phyloP scores from a whole-genome alignment of 208 protist genomes.

The Angomonas deanei region DNA sequence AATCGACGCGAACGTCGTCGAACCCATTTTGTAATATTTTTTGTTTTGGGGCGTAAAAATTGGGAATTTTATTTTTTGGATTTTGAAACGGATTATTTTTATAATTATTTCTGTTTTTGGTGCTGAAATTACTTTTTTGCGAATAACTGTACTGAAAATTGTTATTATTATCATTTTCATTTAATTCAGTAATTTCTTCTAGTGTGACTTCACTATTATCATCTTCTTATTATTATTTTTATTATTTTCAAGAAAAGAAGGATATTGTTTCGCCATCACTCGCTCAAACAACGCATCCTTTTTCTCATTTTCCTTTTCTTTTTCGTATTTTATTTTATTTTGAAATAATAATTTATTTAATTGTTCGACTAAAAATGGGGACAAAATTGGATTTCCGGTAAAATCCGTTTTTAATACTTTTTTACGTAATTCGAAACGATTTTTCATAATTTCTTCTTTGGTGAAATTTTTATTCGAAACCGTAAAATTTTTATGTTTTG shows the following conservation, averaged over 20 bases:
- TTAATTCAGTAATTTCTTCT: background rate
- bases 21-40: background rate
- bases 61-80: too few species aligned
- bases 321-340: background rate
- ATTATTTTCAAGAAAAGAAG: background rate
- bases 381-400: background rate
- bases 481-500: background rate
- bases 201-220: conserved; percentile 2
- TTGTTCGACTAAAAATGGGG: background rate
- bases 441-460: background rate
- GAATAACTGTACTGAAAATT: background rate
- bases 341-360: background rate
- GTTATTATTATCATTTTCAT: conserved; percentile 6
- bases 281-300: too few species aligned
- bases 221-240: conserved; percentile 5
- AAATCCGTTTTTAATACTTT: background rate
- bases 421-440: background rate
- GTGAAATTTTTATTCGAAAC: background rate
- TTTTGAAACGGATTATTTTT: too few species aligned
- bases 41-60: too few species aligned
- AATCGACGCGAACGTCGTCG: background rate
- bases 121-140: too few species aligned
- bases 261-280: background rate
- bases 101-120: too few species aligned
- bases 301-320: background rate